Evolutionary conservation across 768 basidiomycete species (phyloP), one percentile per base, ranked within the genome.

Genomic region (Lentinula sp.): DNA sequence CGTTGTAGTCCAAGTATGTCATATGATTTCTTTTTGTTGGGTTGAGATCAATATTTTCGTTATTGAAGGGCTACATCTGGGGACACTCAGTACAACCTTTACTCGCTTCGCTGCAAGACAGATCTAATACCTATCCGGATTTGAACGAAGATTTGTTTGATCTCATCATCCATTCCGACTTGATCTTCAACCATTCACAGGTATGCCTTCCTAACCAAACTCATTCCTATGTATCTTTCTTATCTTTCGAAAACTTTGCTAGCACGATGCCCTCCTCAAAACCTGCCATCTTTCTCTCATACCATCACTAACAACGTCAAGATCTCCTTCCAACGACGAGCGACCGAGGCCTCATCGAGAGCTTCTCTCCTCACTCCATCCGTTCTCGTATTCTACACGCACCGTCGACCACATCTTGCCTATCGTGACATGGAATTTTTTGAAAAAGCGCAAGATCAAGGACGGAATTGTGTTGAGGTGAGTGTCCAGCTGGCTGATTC

Each of bases 101-200:
- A 6, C 65, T 86, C 1, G 41, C 8, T 0, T 42, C 32, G 6
- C 41, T 56, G 10, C 68, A 6, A 66, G 75, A 8, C 65, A 68
- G 55, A 7, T 23, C 33, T 2, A 56, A 16, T n/a, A 2, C 61
- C 28, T 3, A 23, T 50, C 20, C n/a, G 12, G 1, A 37, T 37
- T 37, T 15, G 16, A 16, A 52, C 20, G 63, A 63, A 28, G 43
- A 65, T 2, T 73, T 74, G 35, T 98, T 92, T 67, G 86, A 96
- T 66, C 68, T 96, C 20, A 81, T 98, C 58, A 86, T 98, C 62
- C 78, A 98, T 60, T 95, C 93, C 1, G 95, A 98, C 73, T 84
- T 98, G 37, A 84, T 98, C 37, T 97, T 96, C 74, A 97, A 95
- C 66, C 95, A 96, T 66, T 94, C 94, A 1, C 93, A 95, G 77